Base-by-base conservation (phyloP, 768 basidiomycete species). In the Agaricus bisporus region DNA sequence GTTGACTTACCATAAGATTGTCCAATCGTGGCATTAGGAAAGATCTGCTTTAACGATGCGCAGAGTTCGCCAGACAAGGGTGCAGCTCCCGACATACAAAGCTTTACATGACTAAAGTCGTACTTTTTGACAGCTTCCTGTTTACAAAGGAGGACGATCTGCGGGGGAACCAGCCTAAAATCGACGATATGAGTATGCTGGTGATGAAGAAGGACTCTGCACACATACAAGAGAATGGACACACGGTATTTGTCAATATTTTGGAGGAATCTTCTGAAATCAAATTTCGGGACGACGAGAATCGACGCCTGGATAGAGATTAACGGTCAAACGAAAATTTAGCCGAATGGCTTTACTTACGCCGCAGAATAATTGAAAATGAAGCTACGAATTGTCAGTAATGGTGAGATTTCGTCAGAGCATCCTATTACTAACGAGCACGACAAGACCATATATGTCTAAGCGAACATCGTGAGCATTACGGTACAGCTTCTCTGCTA, bases 141-240 rank as follows among this genome's bases (percentile, higher is more conserved):
- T 81, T 86, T 86, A 73, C 80, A 81, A n/a, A 86, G 64, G 14
- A 85, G 68, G 9, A 86, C 78, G 5, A 83, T 73, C 52, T 85
- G 81, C 15, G 85, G 85, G 15, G 85, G 85, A 32, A 86, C 83
- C 18, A 86, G 64, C 54, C 82, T 85, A 48, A 25, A 5, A 20
- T 22, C 17, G 8, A 35, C 18, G 44, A 11, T 14, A 44, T 28
- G 43, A 49, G 29, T 41, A 42, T 26, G 18, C n/a, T 17, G 28
- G 15, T 11, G 12, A n/a, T 36, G 32, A 32, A 7, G 4, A 32
- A 32, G 32, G 8, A 32, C 28, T 18, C n/a, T 22, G 18, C 29
- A n/a, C 10, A 63, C 76, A 55, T 60, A 84, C 82, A 73, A 74
- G 49, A 85, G 62, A 57, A 84, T 77, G 0, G 78, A 80, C 32